Percentiles rank a stretch among this genome's conserved stretches.
Evolutionary conservation across 345 rosid genomes (phyloP).

Genomic region (Nephelium lappaceum): DNA sequence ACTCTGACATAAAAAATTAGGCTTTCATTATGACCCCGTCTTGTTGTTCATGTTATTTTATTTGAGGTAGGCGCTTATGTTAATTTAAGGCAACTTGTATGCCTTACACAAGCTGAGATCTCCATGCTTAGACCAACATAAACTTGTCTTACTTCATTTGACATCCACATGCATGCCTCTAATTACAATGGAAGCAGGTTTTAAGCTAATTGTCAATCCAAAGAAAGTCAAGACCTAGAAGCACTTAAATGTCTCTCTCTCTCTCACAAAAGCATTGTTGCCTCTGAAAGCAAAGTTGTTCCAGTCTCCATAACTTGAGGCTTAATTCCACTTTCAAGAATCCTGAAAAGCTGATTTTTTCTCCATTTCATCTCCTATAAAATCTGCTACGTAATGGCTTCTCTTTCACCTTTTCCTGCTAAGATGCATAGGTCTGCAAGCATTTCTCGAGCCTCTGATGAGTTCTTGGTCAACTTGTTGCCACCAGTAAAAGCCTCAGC

Average conservation of each 20-base stretch:
- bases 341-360: neutral
- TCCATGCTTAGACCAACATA: neutral
- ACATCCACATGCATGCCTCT: conserved; percentile 27
- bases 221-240: neutral
- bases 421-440: conserved; percentile 51
- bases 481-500: conserved; percentile 19
- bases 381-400: neutral
- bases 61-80: neutral
- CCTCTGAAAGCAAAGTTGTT: conserved; percentile 23
- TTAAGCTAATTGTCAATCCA: conserved; percentile 6
- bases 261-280: neutral
- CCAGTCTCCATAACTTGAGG: conserved; percentile 5
- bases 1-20: no score
- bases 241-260: neutral
- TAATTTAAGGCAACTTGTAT: neutral
- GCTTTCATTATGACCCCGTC: no score
- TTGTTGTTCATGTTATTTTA: neutral
- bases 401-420: neutral
- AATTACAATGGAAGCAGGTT: conserved; percentile 32
- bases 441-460: conserved; percentile 43
- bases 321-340: neutral
- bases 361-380: neutral
- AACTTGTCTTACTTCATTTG: neutral
- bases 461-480: conserved; percentile 43
- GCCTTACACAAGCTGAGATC: neutral